Evolutionary conservation across 768 basidiomycete species (phyloP).

Genomic region (Gymnopilus junonius): DNA sequence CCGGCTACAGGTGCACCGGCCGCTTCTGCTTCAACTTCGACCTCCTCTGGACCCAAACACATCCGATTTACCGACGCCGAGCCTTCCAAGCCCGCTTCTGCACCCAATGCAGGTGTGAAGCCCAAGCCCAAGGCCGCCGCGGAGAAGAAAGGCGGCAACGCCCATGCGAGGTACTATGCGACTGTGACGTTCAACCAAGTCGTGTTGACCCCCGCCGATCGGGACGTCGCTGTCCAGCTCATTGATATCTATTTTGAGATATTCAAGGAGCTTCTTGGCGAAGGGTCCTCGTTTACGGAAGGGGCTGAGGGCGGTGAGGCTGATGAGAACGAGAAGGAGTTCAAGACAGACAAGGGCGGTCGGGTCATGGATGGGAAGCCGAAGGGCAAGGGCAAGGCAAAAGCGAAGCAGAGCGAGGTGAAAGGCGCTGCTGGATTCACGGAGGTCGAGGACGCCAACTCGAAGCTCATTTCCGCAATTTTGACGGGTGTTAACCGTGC

Average conservation of each 20-base stretch:
- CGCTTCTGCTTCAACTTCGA: conserved; percentile 36
- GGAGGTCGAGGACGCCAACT: conserved; percentile 80
- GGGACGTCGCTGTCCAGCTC: conserved; percentile 74
- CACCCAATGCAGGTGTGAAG: neutral
- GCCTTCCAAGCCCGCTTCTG: conserved; percentile 31
- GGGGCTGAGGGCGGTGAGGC: no score
- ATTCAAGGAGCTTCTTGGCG: conserved; percentile 86
- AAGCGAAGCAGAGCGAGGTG: conserved; percentile 42
- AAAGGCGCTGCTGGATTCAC: conserved; percentile 66
- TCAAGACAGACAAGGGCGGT: conserved; percentile 43
- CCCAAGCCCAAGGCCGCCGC: no score
- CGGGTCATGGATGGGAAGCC: conserved; percentile 30
- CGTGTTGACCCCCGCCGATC: conserved; percentile 69
- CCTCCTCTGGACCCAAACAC: conserved; percentile 37
- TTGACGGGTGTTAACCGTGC: conserved; percentile 96
- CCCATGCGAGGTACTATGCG: conserved; percentile 90
- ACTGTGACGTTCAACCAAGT: conserved; percentile 96
- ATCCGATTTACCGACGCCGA: conserved; percentile 55
- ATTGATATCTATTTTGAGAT: conserved; percentile 94
- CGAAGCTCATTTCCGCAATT: conserved; percentile 86
- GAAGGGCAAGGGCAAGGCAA: conserved; percentile 35
- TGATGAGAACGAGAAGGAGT: no score
- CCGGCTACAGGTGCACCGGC: conserved; percentile 30
- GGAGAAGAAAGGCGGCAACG: conserved; percentile 53
- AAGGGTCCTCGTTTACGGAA: conserved; percentile 34